Base-by-base conservation (phyloP, 2,329 filamentous ascomycete species). In the Aureobasidium sp. region DNA sequence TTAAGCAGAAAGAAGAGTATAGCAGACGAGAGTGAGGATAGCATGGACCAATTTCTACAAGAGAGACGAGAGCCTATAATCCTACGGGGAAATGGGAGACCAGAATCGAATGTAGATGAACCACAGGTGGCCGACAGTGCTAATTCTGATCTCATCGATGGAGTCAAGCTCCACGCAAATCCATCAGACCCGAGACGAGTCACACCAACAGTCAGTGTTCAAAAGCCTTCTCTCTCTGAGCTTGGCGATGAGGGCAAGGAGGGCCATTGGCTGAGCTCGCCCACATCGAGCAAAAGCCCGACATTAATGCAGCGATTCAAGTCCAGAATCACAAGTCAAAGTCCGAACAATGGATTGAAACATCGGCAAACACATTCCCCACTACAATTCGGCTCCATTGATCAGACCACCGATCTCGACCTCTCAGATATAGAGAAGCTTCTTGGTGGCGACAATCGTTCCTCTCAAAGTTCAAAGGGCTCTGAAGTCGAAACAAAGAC, bases 31-130 rank as follows among this genome's bases (percentile, higher is more conserved):
- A 69, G 72, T 1, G 77, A 78, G 7, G 70, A 79, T 67, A 77
- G 79, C 53, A 74, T 78, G 2, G 47, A 53, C 5, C 47, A 34
- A 3, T 29, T 80, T 79, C 61, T 71, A 79, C 41, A 70, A 73
- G n/a, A 76, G 78, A 29, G 72, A 76, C 44, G 72, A 79, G 15
- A 71, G 70, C 79, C 79, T 10, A 74, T 76, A 15, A 71, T 78
- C 20, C 70, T 81, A 48, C 74, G 78, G 36, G 78, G 78, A 15
- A 75, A 73, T 5, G 76, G 55, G 13, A 48, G 24, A 15, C 34
- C 12, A 5, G 43, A 17, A 27, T 29, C n/a, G 13, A 39, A 29
- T 8, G 13, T 15, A 12, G 55, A 29, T 10, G 76, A 51, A 75
- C 72, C 63, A 75, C 73, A 27, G 8, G 5, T n/a, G 7, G 7